Percentiles rank a stretch among this genome's conserved stretches.
Conservation (phyloP, 2,329 filamentous ascomycete species). For the Bipolaris sorokiniana region DNA sequence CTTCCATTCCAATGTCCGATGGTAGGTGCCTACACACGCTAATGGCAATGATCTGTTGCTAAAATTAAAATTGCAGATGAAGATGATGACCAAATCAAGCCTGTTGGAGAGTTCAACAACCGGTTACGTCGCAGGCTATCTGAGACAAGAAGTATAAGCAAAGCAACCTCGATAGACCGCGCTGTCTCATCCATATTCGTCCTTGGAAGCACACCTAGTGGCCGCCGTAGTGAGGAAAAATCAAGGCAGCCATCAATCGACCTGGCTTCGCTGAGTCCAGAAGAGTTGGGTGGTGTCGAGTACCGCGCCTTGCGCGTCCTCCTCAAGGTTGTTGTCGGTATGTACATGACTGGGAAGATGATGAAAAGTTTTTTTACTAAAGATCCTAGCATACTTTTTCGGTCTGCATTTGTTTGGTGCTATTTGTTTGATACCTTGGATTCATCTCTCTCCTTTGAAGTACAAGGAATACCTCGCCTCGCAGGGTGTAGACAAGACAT, state of each 20-base stretch:
- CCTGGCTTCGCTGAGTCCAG: conserved; percentile 55
- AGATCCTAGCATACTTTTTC: conserved; percentile 65
- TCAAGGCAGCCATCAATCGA: conserved; percentile 54
- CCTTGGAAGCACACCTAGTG: conserved; percentile 68
- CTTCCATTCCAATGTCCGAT: neutral
- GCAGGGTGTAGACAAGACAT: conserved; percentile 52
- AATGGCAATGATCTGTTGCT: neutral
- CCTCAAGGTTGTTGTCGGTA: conserved; percentile 75
- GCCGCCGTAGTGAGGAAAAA: conserved; percentile 16
- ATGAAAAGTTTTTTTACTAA: conserved; percentile 7
- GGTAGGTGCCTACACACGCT: neutral
- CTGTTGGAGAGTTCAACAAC: conserved; percentile 5
- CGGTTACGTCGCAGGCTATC: conserved; percentile 13
- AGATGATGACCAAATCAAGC: conserved; percentile 17
- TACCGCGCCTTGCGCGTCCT: conserved; percentile 90
- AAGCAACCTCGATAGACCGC: conserved; percentile 49
- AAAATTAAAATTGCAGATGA: conserved; percentile 1
- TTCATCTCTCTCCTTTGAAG: conserved; percentile 54
- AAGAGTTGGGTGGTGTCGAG: conserved; percentile 95
- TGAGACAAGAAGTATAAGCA: conserved; percentile 27
- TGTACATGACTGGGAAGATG: conserved; percentile 51
- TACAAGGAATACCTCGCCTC: conserved; percentile 55
- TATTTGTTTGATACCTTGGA: conserved; percentile 80
- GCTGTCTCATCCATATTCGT: conserved; percentile 53
- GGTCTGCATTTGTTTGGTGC: conserved; percentile 80